A percentile compares a stretch with the other conserved stretches of the same genome.
phyloP scores from a whole-genome alignment of 192 early-diverging fungal genomes.

The Coemansia asiatica region DNA sequence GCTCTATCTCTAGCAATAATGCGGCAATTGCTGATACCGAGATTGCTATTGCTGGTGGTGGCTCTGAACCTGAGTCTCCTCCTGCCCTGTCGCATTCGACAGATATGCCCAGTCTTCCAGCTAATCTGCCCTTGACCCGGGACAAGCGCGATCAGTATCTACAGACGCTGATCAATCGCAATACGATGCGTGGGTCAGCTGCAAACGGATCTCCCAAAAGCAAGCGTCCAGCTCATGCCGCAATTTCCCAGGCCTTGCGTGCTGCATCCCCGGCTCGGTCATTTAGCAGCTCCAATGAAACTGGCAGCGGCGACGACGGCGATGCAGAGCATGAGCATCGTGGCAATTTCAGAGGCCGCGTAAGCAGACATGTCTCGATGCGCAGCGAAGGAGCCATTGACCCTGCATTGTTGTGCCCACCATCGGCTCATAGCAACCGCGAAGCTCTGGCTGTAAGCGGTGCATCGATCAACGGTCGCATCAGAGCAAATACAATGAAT shows the following conservation, averaged over 20 bases:
- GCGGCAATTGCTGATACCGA: too few species aligned
- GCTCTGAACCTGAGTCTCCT: constrained; percentile 18
- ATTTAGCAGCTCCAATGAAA: neutral
- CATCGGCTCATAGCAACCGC: constrained; percentile 27
- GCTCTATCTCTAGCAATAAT: neutral
- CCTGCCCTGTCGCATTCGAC: neutral
- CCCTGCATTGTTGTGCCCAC: constrained; percentile 14
- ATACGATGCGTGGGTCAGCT: constrained; percentile 31
- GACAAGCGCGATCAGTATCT: constrained; percentile 56
- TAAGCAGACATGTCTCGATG: constrained; percentile 33
- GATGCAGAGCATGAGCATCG: constrained; percentile 17
- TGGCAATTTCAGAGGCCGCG: constrained; percentile 6
- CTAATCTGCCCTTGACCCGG: constrained; percentile 42
- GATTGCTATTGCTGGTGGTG: constrained; percentile 8
- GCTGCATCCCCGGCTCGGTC: constrained; percentile 31
- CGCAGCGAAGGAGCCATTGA: constrained; percentile 45
- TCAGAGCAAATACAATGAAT: constrained; percentile 31
- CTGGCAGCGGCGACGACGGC: constrained; percentile 24
- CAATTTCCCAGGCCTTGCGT: constrained; percentile 31
- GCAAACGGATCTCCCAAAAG: constrained; percentile 16
- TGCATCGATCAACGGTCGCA: constrained; percentile 44
- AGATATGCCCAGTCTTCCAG: constrained; percentile 13
- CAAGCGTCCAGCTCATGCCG: constrained; percentile 28
- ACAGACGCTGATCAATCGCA: constrained; percentile 52
- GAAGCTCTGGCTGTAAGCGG: constrained; percentile 31